Percentiles rank a stretch among this genome's conserved stretches.
Conservation (phyloP, 257 asterid species). For the Ehretia macrophylla region DNA sequence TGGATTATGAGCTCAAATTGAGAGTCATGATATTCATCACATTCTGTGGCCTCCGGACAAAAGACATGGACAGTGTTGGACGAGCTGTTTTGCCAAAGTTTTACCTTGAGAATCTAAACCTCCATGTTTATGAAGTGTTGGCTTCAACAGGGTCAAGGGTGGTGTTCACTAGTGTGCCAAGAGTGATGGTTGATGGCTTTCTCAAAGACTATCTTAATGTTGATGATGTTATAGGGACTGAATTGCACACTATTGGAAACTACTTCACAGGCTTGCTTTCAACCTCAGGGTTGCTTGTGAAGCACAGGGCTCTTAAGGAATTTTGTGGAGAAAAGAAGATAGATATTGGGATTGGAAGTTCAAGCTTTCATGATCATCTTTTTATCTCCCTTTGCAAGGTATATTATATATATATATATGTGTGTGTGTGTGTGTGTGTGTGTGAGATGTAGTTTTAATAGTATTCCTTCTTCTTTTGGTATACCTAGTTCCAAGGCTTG, state of each 20-base stretch:
- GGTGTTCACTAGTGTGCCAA: slow-evolving; percentile 59
- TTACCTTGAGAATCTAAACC: slow-evolving; percentile 60
- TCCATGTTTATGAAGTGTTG: slow-evolving; percentile 41
- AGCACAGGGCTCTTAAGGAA: slow-evolving; percentile 61
- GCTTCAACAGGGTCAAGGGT: slow-evolving; percentile 40
- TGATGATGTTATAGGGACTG: slow-evolving; percentile 63
- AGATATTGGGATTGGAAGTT: slow-evolving; percentile 63
- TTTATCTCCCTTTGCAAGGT: slow-evolving; percentile 81
- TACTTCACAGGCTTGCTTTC: slow-evolving; percentile 59
- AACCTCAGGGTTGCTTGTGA: slow-evolving; percentile 45
- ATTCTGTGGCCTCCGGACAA: slow-evolving; percentile 62
- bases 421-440: no score
- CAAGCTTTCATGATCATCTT: slow-evolving; percentile 46
- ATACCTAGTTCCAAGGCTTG: no score
- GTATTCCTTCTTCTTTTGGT: not conserved
- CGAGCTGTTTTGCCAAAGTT: slow-evolving; percentile 86
- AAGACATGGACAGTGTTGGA: slow-evolving; percentile 52
- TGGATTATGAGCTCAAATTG: slow-evolving; percentile 37
- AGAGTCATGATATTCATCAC: slow-evolving; percentile 72
- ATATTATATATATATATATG: no score
- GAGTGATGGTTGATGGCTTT: slow-evolving; percentile 80
- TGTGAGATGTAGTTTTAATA: no score
- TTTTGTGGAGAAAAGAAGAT: slow-evolving; percentile 52
- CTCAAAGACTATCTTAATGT: slow-evolving; percentile 63
- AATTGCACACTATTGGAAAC: slow-evolving; percentile 50